Base-by-base conservation (phyloP, 2,329 filamentous ascomycete species). In the Gyromitra esculenta region DNA sequence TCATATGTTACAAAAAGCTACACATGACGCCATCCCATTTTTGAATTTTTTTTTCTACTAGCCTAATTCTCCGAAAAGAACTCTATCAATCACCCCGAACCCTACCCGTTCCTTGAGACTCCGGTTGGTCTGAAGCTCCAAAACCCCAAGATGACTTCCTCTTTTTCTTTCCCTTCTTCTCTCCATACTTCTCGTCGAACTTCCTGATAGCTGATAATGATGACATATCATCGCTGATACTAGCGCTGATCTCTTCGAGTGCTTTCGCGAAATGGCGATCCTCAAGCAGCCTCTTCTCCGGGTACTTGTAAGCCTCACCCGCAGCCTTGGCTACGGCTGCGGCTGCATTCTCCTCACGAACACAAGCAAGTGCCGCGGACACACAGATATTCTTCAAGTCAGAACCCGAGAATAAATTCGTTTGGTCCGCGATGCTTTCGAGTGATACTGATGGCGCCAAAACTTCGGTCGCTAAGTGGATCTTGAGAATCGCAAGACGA, bases 161-260 rank as follows among this genome's bases (percentile, higher is more conserved):
- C 82, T 88, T 89, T 82, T 89, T 88, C 80, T 88, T 88, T 0
- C 88, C 89, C 81, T 89, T 91, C 45, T 91, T 88, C 82, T 97
- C 94, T 35, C 96, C 95, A 83, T 94, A 99, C 83, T 95, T 92
- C 84, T 97, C 93, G 82, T 99, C 96, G 82, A 98, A 99, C 84
- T 96, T 96, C 81, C 93, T 89, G 81, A 99, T 97, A 11, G 92
- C 92, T 79, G 89, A 89, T 78, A 99, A 85, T 41, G 90, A 93
- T 63, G 89, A 87, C 95, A 97, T 98, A 81, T 99, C 94, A 83
- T 97, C 95, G 81, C 90, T 94, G 79, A 97, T 94, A 81, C 92
- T 96, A 0, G 96, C 94, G 72, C 91, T 92, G 80, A 99, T 97
- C 83, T 98, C 94, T 81, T 89, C 88, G 81, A 97, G 86, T 1